Base-by-base conservation (phyloP, 78 protist genomes). In the Isochrysis galbana region DNA sequence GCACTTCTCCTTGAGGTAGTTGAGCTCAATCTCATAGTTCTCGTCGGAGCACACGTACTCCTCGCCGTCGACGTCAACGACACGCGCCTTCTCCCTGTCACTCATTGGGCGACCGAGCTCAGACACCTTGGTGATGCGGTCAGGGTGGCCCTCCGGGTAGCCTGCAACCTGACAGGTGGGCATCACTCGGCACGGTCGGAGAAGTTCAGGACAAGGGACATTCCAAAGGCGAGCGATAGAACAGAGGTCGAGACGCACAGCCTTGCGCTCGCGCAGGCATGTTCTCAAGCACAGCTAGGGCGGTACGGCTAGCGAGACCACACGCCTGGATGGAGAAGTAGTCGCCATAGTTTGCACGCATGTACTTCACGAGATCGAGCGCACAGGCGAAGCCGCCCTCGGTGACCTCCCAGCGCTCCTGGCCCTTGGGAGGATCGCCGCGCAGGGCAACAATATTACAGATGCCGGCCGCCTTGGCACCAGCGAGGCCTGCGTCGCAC, bases 341-440 rank as follows among this genome's bases (percentile, higher is more conserved):
- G 48, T 78, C 87, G 46, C 51, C 87, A n/a, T 5, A 78, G 34
- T 25, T 4, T 19, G 0, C 34, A 19, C 48, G 46, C 19, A 14
- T 78, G 87, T 78, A 78, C 87, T 78, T 38, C 39, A 78, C 48
- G 34, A 78, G 87, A 47, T 78, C 87, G 87, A 78, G 87, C 87
- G 87, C 87, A 47, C 87, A 78, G 26, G 48, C 47, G 87, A 78
- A 78, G 87, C 87, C 87, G 51, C 87, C 87, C 51, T 39, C 87
- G 87, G 46, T 41, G 32, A 41, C 87, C 87, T 78, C 87, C 87
- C 87, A 78, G 54, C 26, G 38, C 87, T 78, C 87, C 87, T 78
- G 87, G 39, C 87, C 87, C 87, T 78, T 78, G 17, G 87, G 87
- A 29, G 87, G 87, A 47, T 78, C 87, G 87, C 87, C 87, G 87